Base-by-base conservation (phyloP, 306 rosid species). In the Datisca glomerata region DNA sequence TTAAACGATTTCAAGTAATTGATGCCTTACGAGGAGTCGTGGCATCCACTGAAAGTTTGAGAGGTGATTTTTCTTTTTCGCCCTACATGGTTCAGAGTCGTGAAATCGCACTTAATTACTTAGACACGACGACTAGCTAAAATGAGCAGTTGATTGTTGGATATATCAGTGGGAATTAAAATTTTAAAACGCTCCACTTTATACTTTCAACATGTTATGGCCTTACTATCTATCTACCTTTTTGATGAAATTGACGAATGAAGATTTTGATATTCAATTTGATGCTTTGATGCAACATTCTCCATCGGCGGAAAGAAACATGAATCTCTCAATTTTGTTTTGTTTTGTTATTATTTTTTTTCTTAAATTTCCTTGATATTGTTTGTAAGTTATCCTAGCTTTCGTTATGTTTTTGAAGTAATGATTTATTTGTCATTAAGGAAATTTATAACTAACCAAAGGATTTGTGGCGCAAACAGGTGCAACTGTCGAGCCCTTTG, bases 401-500 rank as follows among this genome's bases (percentile, higher is more conserved):
- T n/a, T n/a, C n/a, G 18, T 8, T 47, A 36, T 42, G 43, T 55
- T 53, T 5, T 47, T 49, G 22, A n/a, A 22, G 23, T 37, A 22
- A 40, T 11, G 38, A 18, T 8, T 18, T 21, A 24, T 57, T 18
- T 48, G 40, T 40, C 14, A 29, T 43, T 44, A 37, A 21, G 36
- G 46, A 27, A 45, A 49, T 44, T 29, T 21, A 41, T 45, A 40
- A 28, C 47, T 55, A 59, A 43, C 43, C 43, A 63, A 40, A 36
- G 20, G 51, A 55, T 58, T 55, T 36, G 17, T 43, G 27, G 57
- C 57, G 16, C 38, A 54, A 73, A 44, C 80, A 89, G 97, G 97
- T 53, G 93, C 98, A 59, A 77, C 68, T 28, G 76, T 84, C 48
- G 95, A 84, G 61, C 91, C 95, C n/a, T 89, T 72, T 72, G 98